Evolutionary conservation across 2,329 filamentous ascomycete genomes (phyloP).

Genomic region (Gremmenia infestans): DNA sequence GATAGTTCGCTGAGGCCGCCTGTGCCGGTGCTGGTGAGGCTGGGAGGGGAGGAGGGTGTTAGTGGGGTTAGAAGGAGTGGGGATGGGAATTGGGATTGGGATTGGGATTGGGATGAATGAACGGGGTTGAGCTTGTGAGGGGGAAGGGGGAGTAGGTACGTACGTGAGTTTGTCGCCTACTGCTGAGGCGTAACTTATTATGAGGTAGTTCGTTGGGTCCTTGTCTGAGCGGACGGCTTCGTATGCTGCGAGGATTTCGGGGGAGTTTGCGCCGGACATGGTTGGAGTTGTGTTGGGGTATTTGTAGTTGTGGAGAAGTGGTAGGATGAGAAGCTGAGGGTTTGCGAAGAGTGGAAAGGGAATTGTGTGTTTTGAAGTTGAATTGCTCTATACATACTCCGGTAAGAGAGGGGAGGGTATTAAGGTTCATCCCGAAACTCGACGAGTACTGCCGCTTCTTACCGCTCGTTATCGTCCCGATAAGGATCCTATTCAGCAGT

Average conservation of each 20-base stretch:
- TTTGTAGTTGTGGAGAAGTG: background rate
- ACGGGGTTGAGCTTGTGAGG: background rate
- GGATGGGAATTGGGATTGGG: background rate
- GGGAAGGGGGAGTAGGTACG: background rate
- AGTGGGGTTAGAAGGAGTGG: background rate
- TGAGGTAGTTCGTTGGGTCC: slow-evolving; percentile 60
- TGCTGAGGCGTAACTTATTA: slow-evolving; percentile 55
- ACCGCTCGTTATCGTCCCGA: slow-evolving; percentile 1
- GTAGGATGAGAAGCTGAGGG: background rate
- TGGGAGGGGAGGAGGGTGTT: background rate
- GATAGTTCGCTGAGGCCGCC: slow-evolving; percentile 57
- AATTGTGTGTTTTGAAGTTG: background rate
- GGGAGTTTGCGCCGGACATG: slow-evolving; percentile 53
- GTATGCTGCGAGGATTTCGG: slow-evolving; percentile 60
- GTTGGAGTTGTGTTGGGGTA: background rate
- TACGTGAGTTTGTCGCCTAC: slow-evolving; percentile 49
- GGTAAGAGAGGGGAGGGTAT: background rate
- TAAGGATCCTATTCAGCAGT: slow-evolving; percentile 1
- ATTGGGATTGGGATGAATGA: no score
- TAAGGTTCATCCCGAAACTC: slow-evolving; percentile 2
- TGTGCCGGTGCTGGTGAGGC: slow-evolving; percentile 52
- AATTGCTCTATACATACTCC: background rate
- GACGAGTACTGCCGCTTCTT: background rate
- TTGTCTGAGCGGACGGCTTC: slow-evolving; percentile 64
- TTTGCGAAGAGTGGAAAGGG: background rate